phyloP scores from a whole-genome alignment of 2,329 filamentous ascomycete species.

The Xylaria sp. region DNA sequence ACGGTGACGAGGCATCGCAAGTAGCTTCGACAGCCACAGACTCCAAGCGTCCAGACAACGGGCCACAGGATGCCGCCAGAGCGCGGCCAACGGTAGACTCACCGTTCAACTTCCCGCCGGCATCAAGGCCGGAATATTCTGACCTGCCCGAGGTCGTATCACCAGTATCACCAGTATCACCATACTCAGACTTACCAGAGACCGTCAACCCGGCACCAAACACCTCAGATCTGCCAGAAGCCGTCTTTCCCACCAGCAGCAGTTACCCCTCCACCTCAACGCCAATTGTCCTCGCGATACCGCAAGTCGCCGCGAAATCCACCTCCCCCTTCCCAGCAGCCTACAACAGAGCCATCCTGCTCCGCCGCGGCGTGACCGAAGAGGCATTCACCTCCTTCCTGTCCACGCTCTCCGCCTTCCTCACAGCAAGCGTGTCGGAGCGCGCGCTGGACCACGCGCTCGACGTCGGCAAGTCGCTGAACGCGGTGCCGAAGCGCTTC shows the following conservation, averaged over 20 bases:
- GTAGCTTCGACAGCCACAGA: background rate
- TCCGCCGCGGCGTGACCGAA: slow-evolving; percentile 50
- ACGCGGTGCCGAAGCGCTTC: slow-evolving; percentile 51
- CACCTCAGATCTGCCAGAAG: slow-evolving; percentile 15
- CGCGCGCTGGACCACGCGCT: slow-evolving; percentile 53
- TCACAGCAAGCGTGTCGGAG: slow-evolving; percentile 58
- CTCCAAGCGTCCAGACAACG: slow-evolving; percentile 13
- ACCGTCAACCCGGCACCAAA: slow-evolving; percentile 47
- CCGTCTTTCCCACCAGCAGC: background rate
- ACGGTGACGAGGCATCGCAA: slow-evolving; percentile 37
- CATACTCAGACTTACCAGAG: slow-evolving; percentile 24
- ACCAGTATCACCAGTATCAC: background rate
- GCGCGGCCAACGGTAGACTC: slow-evolving; percentile 49
- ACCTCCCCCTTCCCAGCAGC: slow-evolving; percentile 55
- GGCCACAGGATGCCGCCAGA: slow-evolving; percentile 8
- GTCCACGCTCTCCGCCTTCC: slow-evolving; percentile 58
- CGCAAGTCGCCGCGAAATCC: slow-evolving; percentile 42
- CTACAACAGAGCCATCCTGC: slow-evolving; percentile 54
- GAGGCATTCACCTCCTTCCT: slow-evolving; percentile 47
- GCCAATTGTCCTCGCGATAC: slow-evolving; percentile 27
- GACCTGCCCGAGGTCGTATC: slow-evolving; percentile 7
- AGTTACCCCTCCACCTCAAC: slow-evolving; percentile 50
- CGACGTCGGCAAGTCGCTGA: slow-evolving; percentile 42
- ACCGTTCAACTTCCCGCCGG: slow-evolving; percentile 56
- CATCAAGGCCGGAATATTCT: slow-evolving; percentile 25